A percentile compares a stretch with the other conserved stretches of the same genome.
Conservation (phyloP, 768 basidiomycete species). For the Royoungia palumana region DNA sequence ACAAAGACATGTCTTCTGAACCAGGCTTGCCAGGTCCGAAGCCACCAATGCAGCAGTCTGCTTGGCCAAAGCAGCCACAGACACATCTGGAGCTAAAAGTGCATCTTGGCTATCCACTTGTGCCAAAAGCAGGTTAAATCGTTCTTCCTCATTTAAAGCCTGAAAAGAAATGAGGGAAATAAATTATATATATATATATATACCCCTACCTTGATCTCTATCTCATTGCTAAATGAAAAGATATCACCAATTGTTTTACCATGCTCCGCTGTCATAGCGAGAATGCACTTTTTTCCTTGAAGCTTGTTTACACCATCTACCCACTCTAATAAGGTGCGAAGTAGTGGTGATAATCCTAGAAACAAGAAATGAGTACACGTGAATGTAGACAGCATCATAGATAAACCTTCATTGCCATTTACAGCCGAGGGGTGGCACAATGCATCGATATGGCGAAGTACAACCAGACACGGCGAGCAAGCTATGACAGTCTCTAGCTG, state of each 20-base stretch:
- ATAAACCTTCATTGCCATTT: conserved; percentile 55
- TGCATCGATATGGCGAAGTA: conserved; percentile 80
- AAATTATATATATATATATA: too few species aligned
- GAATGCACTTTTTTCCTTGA: conserved; percentile 67
- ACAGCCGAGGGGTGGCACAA: conserved; percentile 64
- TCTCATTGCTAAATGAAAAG: conserved; percentile 85
- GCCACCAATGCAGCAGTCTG: conserved; percentile 92
- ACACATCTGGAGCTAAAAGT: conserved; percentile 70
- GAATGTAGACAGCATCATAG: neutral
- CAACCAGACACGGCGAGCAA: conserved; percentile 82
- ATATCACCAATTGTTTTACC: conserved; percentile 62
- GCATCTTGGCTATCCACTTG: conserved; percentile 36
- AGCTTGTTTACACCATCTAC: conserved; percentile 56
- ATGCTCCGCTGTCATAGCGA: conserved; percentile 68
- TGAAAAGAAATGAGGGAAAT: conserved; percentile 30
- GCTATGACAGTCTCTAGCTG: conserved; percentile 72
- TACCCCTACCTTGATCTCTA: conserved; percentile 63
- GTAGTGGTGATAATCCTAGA: conserved; percentile 58
- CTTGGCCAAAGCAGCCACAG: conserved; percentile 63
- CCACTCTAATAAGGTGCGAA: conserved; percentile 59
- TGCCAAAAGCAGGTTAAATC: conserved; percentile 55
- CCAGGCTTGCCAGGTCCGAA: conserved; percentile 71
- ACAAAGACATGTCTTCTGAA: conserved; percentile 52
- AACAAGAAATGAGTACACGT: neutral
- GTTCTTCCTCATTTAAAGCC: conserved; percentile 79